A percentile compares a stretch with the other conserved stretches of the same genome.
These are phyloP conservation scores for Prunus yedoensis DNA, from an alignment of 331 rosid species.

Conservation along the genomic window DNA sequence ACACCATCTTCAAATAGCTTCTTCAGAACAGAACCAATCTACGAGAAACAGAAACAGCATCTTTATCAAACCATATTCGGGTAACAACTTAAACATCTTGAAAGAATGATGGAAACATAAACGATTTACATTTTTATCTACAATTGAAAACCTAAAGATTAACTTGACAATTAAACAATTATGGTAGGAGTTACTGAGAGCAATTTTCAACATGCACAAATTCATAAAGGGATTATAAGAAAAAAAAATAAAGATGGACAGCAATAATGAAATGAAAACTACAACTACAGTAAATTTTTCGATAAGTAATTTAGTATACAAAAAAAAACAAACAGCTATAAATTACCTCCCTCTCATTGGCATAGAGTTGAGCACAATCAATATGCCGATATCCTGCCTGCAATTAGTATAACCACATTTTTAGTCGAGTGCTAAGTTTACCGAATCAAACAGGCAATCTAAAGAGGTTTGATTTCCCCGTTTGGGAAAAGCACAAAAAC, in stretches of 20 bases:
- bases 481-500: not conserved
- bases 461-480: not conserved
- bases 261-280: not conserved
- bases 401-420: conserved; percentile 11
- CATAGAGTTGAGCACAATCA: conserved; percentile 82
- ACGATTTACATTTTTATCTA: not conserved
- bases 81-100: not conserved
- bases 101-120: not conserved
- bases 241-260: not conserved
- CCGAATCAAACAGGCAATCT: not conserved
- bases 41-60: conserved; percentile 4
- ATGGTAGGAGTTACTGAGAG: not conserved
- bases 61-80: not conserved
- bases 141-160: not conserved
- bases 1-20: conserved; percentile 60
- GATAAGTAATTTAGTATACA: not conserved
- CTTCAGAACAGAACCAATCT: conserved; percentile 62
- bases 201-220: not conserved
- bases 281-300: too few species aligned
- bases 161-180: too few species aligned
- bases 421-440: not conserved
- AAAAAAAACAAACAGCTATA: too few species aligned
- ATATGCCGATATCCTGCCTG: conserved; percentile 77
- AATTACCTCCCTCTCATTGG: conserved; percentile 70
- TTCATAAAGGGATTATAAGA: too few species aligned